These are phyloP conservation scores for Choiromyces venosus DNA, from an alignment of 495 filamentous ascomycete species.

Conservation along the genomic window DNA sequence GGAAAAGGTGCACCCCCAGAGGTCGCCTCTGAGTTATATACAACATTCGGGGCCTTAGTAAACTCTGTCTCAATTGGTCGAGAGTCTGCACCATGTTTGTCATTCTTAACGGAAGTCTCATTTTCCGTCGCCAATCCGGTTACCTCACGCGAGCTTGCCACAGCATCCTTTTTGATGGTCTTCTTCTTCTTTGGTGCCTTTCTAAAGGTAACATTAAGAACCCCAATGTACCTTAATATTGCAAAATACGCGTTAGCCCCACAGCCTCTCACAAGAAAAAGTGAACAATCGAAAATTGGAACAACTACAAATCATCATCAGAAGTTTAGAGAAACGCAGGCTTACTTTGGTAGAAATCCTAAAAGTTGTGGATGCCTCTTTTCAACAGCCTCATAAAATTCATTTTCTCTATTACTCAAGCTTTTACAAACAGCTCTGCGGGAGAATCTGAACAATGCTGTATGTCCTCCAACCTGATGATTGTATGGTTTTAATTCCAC, in stretches of 20 bases:
- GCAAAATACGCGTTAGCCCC: constrained; percentile 43
- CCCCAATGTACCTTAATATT: constrained; percentile 78
- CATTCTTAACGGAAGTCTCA: neutral
- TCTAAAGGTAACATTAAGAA: constrained; percentile 93
- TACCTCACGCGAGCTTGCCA: constrained; percentile 11
- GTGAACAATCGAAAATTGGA: constrained; percentile 10
- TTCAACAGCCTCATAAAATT: constrained; percentile 97
- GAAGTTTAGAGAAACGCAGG: constrained; percentile 34
- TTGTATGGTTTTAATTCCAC: constrained; percentile 96
- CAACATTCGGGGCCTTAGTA: constrained; percentile 23
- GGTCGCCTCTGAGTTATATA: constrained; percentile 32
- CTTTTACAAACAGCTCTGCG: constrained; percentile 94
- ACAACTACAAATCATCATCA: neutral
- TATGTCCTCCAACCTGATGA: constrained; percentile 95
- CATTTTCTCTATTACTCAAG: constrained; percentile 93
- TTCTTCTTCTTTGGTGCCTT: constrained; percentile 59
- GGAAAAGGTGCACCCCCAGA: constrained; percentile 42
- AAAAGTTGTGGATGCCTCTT: constrained; percentile 80
- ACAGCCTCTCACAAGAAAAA: constrained; percentile 28
- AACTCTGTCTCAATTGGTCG: constrained; percentile 15
- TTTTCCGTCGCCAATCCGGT: constrained; percentile 7
- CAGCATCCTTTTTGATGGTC: constrained; percentile 25
- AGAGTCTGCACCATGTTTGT: constrained; percentile 12
- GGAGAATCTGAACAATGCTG: constrained; percentile 92
- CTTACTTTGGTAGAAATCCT: constrained; percentile 85